Base-by-base conservation (phyloP, 2,329 filamentous ascomycete species). In the Fusarium humuli region DNA sequence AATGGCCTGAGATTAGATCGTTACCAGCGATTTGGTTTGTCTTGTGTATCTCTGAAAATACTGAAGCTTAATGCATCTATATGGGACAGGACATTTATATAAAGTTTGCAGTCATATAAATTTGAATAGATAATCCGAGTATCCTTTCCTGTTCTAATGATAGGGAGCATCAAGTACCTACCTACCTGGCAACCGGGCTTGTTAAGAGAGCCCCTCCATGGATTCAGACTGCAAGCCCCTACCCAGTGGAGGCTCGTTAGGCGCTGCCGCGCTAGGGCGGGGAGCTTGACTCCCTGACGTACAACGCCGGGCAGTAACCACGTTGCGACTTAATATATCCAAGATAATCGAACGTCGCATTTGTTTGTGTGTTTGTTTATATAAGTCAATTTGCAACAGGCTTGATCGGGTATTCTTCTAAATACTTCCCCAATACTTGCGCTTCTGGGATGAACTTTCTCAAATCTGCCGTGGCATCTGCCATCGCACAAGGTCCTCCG, bases 381-480 rank as follows among this genome's bases (percentile, higher is more conserved):
- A 40, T n/a, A 70, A 61, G 29, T 22, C 41, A 18, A 40, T 37
- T n/a, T 25, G 7, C 52, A 23, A 23, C 18, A 41, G n/a, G 11
- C 10, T 27, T 37, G 8, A n/a, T 27, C 10, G 14, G 12, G 13
- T 25, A 10, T 13, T 30, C 29, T n/a, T 30, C 7, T 18, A 14
- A 22, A 42, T 12, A 27, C 2, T 10, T n/a, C 4, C 7, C 12
- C 23, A 20, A 29, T 8, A 20, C 16, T 63, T 44, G 52, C 50
- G 30, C 18, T 44, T 12, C 29, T 57, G 63, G 58, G 73, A 99
- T 99, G 96, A 94, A 99, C 80, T 98, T 98, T 78, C 88, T 99
- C 78, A 98, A 98, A 83, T 98, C 94, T 67, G 96, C 96, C 55
- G 94, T 98, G 78, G 95, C 94, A 47, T 98, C 96, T 67, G 95